phyloP scores from a whole-genome alignment of 2,329 filamentous ascomycete genomes.

The Chaetomium sp. region DNA sequence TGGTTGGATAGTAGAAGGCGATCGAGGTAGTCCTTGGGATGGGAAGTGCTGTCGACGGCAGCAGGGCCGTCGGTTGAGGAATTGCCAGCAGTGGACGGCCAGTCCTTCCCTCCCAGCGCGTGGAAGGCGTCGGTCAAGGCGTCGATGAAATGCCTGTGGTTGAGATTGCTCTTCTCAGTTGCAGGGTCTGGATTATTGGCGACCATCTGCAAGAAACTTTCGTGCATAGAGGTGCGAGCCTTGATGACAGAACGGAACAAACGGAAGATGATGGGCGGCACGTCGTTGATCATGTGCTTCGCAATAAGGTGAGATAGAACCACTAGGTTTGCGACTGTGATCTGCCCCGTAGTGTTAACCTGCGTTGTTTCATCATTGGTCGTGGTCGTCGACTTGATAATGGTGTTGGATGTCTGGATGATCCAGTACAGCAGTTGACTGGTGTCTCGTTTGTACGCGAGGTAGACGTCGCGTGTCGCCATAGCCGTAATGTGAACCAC shows the following conservation, averaged over 20 bases:
- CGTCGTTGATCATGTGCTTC: slow-evolving; percentile 38
- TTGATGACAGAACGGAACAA: slow-evolving; percentile 46
- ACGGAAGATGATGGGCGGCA: slow-evolving; percentile 41
- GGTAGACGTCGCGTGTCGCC: slow-evolving; percentile 40
- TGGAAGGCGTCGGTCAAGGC: slow-evolving; percentile 43
- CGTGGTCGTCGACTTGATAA: slow-evolving; percentile 36
- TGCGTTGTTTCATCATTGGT: slow-evolving; percentile 8
- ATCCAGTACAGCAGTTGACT: slow-evolving; percentile 45
- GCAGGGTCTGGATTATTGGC: slow-evolving; percentile 41
- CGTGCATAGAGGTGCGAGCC: slow-evolving; percentile 38
- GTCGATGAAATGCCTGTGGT: slow-evolving; percentile 49
- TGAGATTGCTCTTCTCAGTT: slow-evolving; percentile 43
- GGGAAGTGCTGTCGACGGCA: slow-evolving; percentile 24
- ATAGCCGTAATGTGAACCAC: slow-evolving; percentile 17
- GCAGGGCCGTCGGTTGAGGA: slow-evolving; percentile 8
- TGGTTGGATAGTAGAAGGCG: slow-evolving; percentile 39
- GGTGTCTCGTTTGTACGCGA: slow-evolving; percentile 46
- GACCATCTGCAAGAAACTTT: slow-evolving; percentile 41
- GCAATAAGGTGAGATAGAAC: slow-evolving; percentile 46
- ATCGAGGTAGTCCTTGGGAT: slow-evolving; percentile 30
- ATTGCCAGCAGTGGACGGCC: too few species aligned
- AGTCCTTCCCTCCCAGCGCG: slow-evolving; percentile 40
- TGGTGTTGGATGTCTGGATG: slow-evolving; percentile 43
- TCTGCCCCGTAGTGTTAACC: slow-evolving; percentile 44
- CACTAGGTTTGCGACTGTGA: slow-evolving; percentile 43